A percentile compares a stretch with the other conserved stretches of the same genome.
These are phyloP conservation scores for Globisporangium okanoganense DNA, from an alignment of 352 stramenopile species.

Conservation along the genomic window DNA sequence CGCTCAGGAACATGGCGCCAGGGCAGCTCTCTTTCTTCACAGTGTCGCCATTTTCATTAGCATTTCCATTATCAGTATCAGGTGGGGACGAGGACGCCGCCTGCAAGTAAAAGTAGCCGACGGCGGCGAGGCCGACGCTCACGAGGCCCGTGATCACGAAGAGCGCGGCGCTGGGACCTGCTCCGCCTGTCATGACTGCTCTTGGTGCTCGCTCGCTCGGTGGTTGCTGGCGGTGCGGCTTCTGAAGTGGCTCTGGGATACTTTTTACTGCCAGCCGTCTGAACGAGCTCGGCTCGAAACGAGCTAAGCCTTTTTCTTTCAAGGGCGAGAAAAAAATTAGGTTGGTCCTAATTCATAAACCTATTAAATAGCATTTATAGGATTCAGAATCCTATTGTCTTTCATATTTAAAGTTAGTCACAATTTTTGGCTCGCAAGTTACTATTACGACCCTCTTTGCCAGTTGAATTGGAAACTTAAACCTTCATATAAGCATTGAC, in stretches of 20 bases:
- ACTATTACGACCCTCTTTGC: too few species aligned
- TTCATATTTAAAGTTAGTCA: too few species aligned
- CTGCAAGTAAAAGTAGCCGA: constrained; percentile 62
- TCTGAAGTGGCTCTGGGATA: neutral
- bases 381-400: too few species aligned
- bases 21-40: constrained; percentile 21
- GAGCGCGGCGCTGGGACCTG: constrained; percentile 34
- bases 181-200: constrained; percentile 25
- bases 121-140: constrained; percentile 45
- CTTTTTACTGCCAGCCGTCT: too few species aligned
- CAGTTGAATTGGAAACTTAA: too few species aligned
- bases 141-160: constrained; percentile 60
- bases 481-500: too few species aligned
- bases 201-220: neutral
- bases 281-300: too few species aligned
- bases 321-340: too few species aligned
- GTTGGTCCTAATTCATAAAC: too few species aligned
- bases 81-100: constrained; percentile 1
- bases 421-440: too few species aligned
- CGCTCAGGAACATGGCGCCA: constrained; percentile 25
- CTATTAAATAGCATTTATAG: too few species aligned
- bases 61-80: neutral
- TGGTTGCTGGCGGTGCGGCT: neutral
- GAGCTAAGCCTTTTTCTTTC: too few species aligned
- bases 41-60: constrained; percentile 6